These are phyloP conservation scores for Tolypocladium pustulatum DNA, from an alignment of 2,329 filamentous ascomycete species.

Conservation along the genomic window DNA sequence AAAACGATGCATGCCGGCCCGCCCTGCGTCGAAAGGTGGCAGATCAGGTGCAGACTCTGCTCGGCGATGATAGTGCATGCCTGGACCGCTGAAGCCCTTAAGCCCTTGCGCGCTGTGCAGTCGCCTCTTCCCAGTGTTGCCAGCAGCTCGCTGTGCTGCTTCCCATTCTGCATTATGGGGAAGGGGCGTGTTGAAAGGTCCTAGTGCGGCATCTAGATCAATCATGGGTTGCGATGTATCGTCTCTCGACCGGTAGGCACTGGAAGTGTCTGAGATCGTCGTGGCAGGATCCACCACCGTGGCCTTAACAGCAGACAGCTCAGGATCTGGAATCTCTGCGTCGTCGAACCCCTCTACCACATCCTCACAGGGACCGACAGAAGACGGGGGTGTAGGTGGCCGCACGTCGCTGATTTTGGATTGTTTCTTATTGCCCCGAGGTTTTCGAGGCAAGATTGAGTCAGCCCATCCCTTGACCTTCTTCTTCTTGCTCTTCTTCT, in stretches of 20 bases:
- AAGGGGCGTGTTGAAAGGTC: constrained; percentile 78
- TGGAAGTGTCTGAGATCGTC: constrained; percentile 9
- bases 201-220: constrained; percentile 86
- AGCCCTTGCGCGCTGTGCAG: constrained; percentile 69
- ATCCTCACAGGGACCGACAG: constrained; percentile 16
- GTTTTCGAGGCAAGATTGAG: constrained; percentile 53
- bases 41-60: constrained; percentile 74
- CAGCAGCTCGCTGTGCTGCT: constrained; percentile 49
- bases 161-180: constrained; percentile 55
- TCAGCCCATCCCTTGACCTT: constrained; percentile 67
- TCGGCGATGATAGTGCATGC: constrained; percentile 66
- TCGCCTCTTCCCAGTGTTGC: constrained; percentile 47
- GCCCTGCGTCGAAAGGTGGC: constrained; percentile 57
- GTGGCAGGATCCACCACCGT: constrained; percentile 30
- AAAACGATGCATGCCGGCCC: constrained; percentile 49
- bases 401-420: constrained; percentile 27
- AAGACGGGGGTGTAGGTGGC: constrained; percentile 36
- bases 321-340: constrained; percentile 8
- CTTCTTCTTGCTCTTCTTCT: constrained; percentile 39
- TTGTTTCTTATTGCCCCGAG: constrained; percentile 37
- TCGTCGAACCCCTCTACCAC: constrained; percentile 17
- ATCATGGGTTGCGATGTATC: constrained; percentile 73
- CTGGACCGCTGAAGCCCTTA: constrained; percentile 56
- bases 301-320: constrained; percentile 25
- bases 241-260: constrained; percentile 32